Percentiles rank a stretch among this genome's conserved stretches.
These are phyloP conservation scores for Agrocybe praecox DNA, from an alignment of 768 basidiomycete species.

Conservation along the genomic window DNA sequence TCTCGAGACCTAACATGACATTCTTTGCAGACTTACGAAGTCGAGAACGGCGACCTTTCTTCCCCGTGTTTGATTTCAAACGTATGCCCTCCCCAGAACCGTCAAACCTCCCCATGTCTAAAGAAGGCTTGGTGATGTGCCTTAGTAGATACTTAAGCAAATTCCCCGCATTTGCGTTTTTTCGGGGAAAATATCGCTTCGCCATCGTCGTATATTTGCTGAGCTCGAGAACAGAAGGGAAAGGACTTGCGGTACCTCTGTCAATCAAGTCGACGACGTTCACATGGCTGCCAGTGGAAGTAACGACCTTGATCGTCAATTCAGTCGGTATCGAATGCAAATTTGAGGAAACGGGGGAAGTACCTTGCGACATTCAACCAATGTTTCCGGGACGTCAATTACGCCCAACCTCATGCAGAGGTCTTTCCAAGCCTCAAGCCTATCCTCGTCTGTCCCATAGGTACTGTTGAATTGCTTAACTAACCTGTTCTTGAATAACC, in stretches of 20 bases:
- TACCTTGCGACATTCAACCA: not conserved
- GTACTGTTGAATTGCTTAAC: not conserved
- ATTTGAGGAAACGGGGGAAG: not conserved
- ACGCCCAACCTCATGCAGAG: not conserved
- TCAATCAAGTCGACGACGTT: not conserved
- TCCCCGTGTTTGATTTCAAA: not conserved
- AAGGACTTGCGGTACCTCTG: not conserved
- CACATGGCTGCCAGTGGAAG: not conserved
- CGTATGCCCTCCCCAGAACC: not conserved
- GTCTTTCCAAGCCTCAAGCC: not conserved
- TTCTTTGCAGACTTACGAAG: not conserved
- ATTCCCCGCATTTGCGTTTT: not conserved
- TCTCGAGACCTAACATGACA: not conserved
- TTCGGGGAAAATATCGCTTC: not conserved
- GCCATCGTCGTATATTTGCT: not conserved
- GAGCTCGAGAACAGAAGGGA: not conserved
- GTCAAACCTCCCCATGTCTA: not conserved
- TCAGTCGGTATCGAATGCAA: not conserved
- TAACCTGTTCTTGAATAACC: not conserved
- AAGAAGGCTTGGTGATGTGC: not conserved
- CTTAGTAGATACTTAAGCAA: not conserved
- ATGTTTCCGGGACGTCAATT: not conserved
- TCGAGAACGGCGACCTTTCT: not conserved
- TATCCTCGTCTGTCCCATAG: conserved; percentile 1
- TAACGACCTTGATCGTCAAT: not conserved